Evolutionary conservation across 225 moss, liverwort and hornwort species (phyloP).

Genomic region (Antitrichia curtipendula): DNA sequence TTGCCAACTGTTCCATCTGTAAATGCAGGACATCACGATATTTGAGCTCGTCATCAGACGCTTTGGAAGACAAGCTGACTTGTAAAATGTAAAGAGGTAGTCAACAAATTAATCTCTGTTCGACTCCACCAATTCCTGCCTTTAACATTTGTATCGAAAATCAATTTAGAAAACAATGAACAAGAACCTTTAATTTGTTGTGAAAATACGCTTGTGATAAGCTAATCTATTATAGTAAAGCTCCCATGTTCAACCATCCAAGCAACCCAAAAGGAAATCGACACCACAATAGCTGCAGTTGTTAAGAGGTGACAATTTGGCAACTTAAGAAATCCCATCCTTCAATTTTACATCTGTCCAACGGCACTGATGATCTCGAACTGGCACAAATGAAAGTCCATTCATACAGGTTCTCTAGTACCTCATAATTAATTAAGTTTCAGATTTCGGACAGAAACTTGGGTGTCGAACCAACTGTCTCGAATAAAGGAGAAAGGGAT

Average conservation of each 20-base stretch:
- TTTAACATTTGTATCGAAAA: neutral
- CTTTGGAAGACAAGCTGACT: neutral
- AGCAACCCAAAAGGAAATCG: neutral
- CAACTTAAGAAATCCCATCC: neutral
- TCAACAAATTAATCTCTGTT: neutral
- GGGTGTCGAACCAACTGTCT: no score
- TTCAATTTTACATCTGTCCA: neutral
- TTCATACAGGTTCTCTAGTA: no score
- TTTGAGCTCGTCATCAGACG: neutral
- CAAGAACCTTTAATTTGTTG: neutral
- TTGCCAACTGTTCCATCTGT: neutral
- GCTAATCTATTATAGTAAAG: no score
- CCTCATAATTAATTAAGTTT: no score
- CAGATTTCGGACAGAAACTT: neutral
- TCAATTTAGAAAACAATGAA: neutral
- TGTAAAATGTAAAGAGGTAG: neutral
- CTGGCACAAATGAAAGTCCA: no score
- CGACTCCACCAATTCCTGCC: neutral
- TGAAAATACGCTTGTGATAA: neutral
- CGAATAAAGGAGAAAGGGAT: neutral
- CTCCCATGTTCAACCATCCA: neutral
- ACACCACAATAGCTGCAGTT: neutral
- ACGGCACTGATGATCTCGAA: neutral
- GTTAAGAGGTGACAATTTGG: neutral
- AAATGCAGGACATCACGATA: neutral